phyloP scores from a whole-genome alignment of 140 eudicot genomes.

The Flaveria floridana region DNA sequence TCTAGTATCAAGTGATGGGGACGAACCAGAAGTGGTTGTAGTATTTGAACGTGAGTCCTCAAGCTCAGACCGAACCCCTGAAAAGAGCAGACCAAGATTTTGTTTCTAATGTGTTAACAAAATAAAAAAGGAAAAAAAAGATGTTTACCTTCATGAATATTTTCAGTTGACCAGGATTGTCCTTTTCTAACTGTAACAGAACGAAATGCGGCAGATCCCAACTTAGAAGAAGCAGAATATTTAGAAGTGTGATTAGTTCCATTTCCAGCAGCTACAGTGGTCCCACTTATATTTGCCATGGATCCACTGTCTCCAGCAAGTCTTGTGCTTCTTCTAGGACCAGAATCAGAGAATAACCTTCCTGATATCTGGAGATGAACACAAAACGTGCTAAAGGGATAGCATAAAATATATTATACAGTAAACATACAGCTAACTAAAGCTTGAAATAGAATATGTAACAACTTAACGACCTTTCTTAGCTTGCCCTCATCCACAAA shows the following conservation, averaged over 20 bases:
- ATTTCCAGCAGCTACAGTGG: slow-evolving; percentile 49
- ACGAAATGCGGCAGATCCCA: slow-evolving; percentile 59
- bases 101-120: background rate
- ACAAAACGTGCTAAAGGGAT: slow-evolving; percentile 9
- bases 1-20: slow-evolving; percentile 59
- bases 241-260: slow-evolving; percentile 69
- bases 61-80: slow-evolving; percentile 59
- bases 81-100: slow-evolving; percentile 11
- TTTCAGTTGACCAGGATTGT: slow-evolving; percentile 66
- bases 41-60: slow-evolving; percentile 64
- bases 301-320: slow-evolving; percentile 78
- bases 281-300: slow-evolving; percentile 43
- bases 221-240: slow-evolving; percentile 56
- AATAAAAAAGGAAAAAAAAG: background rate
- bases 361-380: slow-evolving; percentile 70
- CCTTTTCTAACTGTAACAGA: slow-evolving; percentile 73
- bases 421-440: background rate
- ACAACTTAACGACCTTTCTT: slow-evolving; percentile 59
- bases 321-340: slow-evolving; percentile 86
- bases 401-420: background rate
- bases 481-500: slow-evolving; percentile 93
- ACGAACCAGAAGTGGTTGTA: slow-evolving; percentile 47
- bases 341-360: slow-evolving; percentile 91
- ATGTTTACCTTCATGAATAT: slow-evolving; percentile 58
- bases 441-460: background rate